phyloP scores from a whole-genome alignment of 2,329 filamentous ascomycete species.

The Triangularia setosa region DNA sequence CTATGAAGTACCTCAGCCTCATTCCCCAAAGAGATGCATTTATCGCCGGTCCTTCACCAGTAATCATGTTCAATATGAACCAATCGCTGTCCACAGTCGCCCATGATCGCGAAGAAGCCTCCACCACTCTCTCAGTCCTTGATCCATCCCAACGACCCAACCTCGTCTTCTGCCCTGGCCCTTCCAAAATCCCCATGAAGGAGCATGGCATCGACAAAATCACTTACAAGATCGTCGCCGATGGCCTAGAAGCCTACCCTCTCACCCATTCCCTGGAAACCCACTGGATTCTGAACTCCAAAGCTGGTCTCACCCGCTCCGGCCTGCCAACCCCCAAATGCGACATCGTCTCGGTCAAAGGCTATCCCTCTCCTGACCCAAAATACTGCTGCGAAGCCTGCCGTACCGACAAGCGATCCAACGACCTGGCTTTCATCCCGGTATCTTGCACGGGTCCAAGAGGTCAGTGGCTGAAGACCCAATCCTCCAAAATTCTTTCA shows the following conservation, averaged over 20 bases:
- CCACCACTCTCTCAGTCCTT: conserved; percentile 31
- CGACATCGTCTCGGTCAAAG: conserved; percentile 27
- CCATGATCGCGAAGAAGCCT: conserved; percentile 30
- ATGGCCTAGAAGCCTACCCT: conserved; percentile 30
- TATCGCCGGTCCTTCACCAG: conserved; percentile 26
- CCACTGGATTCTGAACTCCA: conserved; percentile 36
- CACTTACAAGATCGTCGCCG: conserved; percentile 30
- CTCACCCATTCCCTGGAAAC: conserved; percentile 30
- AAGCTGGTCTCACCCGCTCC: conserved; percentile 33
- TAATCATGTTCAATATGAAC: conserved; percentile 32
- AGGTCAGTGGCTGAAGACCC: conserved; percentile 29
- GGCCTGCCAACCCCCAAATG: conserved; percentile 33
- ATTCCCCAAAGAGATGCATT: conserved; percentile 37
- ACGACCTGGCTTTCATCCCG: conserved; percentile 26
- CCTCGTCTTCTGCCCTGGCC: conserved; percentile 33
- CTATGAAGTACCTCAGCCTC: conserved; percentile 35
- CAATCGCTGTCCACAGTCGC: conserved; percentile 21
- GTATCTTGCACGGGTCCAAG: conserved; percentile 27
- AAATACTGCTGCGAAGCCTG: conserved; percentile 29
- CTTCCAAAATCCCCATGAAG: conserved; percentile 26
- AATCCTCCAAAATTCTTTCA: conserved; percentile 27
- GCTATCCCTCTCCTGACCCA: conserved; percentile 15
- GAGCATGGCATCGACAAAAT: conserved; percentile 30
- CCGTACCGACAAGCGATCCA: conserved; percentile 4
- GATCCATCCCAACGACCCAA: conserved; percentile 29